Conservation (phyloP, 2,329 filamentous ascomycete species). For the Trichophyton mentagrophytes region DNA sequence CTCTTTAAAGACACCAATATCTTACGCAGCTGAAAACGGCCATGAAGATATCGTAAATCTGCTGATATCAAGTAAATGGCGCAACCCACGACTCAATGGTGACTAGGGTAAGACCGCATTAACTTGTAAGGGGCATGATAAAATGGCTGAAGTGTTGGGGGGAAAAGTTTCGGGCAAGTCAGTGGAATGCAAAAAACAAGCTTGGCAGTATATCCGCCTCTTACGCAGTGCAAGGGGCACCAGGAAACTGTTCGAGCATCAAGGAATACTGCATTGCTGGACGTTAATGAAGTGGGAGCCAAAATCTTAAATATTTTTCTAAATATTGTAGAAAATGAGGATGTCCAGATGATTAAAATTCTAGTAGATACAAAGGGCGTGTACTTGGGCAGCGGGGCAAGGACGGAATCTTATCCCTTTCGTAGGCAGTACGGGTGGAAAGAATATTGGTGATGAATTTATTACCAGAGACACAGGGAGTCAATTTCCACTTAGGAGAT, state of each 20-base stretch:
- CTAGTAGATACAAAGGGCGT: background rate
- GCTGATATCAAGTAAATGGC: background rate
- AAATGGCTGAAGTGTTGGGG: constrained; percentile 5
- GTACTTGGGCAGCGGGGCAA: background rate
- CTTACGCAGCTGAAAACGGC: background rate
- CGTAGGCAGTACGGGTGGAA: background rate
- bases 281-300: background rate
- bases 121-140: background rate
- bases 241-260: background rate
- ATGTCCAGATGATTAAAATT: background rate
- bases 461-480: background rate
- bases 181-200: background rate
- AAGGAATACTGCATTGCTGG: background rate
- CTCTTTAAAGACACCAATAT: background rate
- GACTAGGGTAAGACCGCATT: background rate
- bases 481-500: background rate
- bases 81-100: too few species aligned
- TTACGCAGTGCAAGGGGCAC: background rate
- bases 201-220: background rate
- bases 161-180: background rate
- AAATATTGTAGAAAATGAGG: background rate
- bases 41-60: background rate
- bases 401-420: background rate
- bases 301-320: background rate
- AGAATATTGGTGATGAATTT: background rate